Percentiles rank a stretch among this genome's conserved stretches.
phyloP scores from a whole-genome alignment of 441 rosid species.

The Corymbia citriodora region DNA sequence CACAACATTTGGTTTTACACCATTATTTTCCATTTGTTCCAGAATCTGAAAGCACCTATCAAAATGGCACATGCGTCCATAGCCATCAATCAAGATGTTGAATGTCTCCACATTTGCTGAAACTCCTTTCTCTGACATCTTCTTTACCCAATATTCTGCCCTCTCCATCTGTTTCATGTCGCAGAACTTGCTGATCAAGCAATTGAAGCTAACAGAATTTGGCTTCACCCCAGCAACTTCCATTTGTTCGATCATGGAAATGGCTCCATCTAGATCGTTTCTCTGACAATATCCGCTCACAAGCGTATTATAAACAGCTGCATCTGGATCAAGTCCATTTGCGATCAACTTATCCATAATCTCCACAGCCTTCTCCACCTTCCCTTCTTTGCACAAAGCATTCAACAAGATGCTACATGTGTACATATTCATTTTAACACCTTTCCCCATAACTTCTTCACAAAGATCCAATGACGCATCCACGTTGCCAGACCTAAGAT shows the following conservation, averaged over 20 bases:
- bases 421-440: constrained; percentile 41
- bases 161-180: constrained; percentile 45
- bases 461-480: constrained; percentile 43
- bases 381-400: constrained; percentile 52
- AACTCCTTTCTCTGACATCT: constrained; percentile 57
- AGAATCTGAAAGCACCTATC: constrained; percentile 64
- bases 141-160: constrained; percentile 56
- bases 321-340: constrained; percentile 42
- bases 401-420: constrained; percentile 53
- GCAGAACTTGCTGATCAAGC: constrained; percentile 47
- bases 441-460: constrained; percentile 26
- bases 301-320: constrained; percentile 48
- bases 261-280: constrained; percentile 41
- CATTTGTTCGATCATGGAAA: constrained; percentile 39
- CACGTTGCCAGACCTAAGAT: constrained; percentile 25
- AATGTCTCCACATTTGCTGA: constrained; percentile 50
- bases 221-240: constrained; percentile 52
- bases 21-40: constrained; percentile 65
- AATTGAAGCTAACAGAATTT: constrained; percentile 45
- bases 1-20: constrained; percentile 51
- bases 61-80: constrained; percentile 47
- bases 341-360: constrained; percentile 35
- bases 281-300: constrained; percentile 54
- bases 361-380: constrained; percentile 52
- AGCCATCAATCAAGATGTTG: constrained; percentile 63